phyloP scores from a whole-genome alignment of 208 protist genomes.

The Leishmania mexicana region DNA sequence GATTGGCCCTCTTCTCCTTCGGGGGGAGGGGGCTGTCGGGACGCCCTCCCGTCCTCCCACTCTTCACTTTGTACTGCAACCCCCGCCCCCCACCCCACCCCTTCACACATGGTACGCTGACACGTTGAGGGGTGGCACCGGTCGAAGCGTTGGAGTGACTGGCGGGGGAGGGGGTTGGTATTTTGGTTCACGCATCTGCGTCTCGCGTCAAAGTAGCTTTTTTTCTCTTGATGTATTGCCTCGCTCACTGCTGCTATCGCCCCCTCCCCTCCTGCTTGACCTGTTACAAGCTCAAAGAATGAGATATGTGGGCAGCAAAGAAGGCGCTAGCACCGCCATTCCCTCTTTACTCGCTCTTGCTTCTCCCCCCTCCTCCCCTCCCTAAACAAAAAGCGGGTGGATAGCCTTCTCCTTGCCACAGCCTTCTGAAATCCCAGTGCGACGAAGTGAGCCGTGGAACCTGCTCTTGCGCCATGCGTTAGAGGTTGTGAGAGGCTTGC shows the following conservation, averaged over 20 bases:
- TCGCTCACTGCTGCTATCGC: not conserved
- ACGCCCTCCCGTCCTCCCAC: not conserved
- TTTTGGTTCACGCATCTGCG: not conserved
- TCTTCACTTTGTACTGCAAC: not conserved
- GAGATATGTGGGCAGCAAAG: not conserved
- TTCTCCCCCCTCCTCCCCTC: not conserved
- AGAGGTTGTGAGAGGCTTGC: not conserved
- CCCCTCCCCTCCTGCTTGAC: not conserved
- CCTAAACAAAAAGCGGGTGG: not conserved
- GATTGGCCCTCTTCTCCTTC: not conserved
- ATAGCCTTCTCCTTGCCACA: not conserved
- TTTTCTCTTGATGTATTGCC: not conserved
- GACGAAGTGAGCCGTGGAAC: not conserved
- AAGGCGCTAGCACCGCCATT: not conserved
- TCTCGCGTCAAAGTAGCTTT: not conserved
- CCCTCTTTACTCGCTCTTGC: not conserved
- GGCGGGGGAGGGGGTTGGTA: not conserved
- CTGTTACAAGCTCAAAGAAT: not conserved
- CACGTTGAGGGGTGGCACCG: not conserved
- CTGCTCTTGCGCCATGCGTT: not conserved
- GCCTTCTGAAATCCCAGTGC: not conserved
- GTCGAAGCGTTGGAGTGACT: not conserved
- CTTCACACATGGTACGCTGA: not conserved
- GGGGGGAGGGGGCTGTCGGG: not conserved
- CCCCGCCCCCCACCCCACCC: not conserved